These are phyloP conservation scores for Ceratocystis diversiconidia DNA, from an alignment of 2,329 filamentous ascomycete species.

Conservation along the genomic window DNA sequence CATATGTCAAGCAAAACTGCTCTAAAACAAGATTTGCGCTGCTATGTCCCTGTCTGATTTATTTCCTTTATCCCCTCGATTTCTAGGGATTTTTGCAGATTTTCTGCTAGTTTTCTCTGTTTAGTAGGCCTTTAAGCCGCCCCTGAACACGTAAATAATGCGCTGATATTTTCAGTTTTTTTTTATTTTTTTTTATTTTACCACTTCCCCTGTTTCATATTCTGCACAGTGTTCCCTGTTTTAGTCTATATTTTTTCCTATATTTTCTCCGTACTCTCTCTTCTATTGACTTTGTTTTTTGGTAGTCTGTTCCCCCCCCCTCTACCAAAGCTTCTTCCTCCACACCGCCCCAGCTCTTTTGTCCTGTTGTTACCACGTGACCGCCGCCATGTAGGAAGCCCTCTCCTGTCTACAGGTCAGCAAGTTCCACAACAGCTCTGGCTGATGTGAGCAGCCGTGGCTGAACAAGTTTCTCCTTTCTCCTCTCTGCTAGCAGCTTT, in stretches of 20 bases:
- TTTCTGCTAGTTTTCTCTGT: background rate
- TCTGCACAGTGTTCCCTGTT: background rate
- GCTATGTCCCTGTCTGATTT: background rate
- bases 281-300: background rate
- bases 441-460: no score
- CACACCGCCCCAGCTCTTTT: background rate
- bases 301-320: background rate
- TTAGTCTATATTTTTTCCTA: background rate
- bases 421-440: no score
- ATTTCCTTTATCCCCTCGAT: background rate
- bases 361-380: background rate
- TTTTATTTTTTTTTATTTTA: background rate
- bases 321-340: background rate
- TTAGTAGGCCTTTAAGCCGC: background rate
- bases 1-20: conserved; percentile 3
- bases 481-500: no score
- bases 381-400: background rate
- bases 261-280: background rate
- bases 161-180: background rate
- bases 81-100: background rate
- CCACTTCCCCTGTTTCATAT: background rate
- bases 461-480: no score
- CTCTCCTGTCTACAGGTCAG: no score
- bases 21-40: background rate
- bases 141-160: background rate